These are phyloP conservation scores for Buxus sempervirens DNA, from an alignment of 164 flowering plant species.

Conservation along the genomic window DNA sequence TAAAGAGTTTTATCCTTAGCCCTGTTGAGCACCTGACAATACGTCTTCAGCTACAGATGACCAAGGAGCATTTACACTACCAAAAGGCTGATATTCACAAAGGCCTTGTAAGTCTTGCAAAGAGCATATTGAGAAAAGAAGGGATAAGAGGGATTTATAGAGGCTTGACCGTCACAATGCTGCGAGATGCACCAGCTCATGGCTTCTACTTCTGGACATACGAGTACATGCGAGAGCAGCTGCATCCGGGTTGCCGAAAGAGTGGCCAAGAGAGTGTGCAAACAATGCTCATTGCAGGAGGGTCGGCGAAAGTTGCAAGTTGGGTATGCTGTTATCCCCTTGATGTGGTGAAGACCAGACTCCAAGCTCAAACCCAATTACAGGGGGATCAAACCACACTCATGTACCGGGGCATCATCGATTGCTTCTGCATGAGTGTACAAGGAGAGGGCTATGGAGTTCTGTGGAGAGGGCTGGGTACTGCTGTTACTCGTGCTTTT, in stretches of 20 bases:
- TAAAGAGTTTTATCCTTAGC: conserved; percentile 64
- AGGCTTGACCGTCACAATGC: conserved; percentile 62
- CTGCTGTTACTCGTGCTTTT: conserved; percentile 77
- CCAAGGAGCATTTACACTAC: not conserved
- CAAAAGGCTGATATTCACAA: not conserved
- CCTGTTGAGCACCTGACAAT: conserved; percentile 87
- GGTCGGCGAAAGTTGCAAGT: conserved; percentile 86
- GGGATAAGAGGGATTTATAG: conserved; percentile 67
- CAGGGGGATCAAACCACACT: conserved; percentile 11
- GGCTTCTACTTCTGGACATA: conserved; percentile 84
- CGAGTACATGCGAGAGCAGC: conserved; percentile 65
- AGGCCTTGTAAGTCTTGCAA: conserved; percentile 53
- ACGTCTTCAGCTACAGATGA: conserved; percentile 58
- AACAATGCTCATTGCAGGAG: conserved; percentile 81
- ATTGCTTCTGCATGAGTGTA: conserved; percentile 65
- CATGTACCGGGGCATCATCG: conserved; percentile 61
- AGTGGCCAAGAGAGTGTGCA: conserved; percentile 55
- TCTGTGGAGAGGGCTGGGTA: conserved; percentile 76
- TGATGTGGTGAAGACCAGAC: conserved; percentile 78
- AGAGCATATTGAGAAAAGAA: conserved; percentile 47
- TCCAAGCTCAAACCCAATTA: conserved; percentile 55
- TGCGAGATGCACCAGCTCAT: conserved; percentile 77
- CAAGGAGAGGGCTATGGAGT: conserved; percentile 60
- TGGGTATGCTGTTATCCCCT: conserved; percentile 82
- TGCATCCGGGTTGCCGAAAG: conserved; percentile 82